phyloP scores from a whole-genome alignment of 129 eudicot genomes.

The Chrysanthemum lavandulifolium region DNA sequence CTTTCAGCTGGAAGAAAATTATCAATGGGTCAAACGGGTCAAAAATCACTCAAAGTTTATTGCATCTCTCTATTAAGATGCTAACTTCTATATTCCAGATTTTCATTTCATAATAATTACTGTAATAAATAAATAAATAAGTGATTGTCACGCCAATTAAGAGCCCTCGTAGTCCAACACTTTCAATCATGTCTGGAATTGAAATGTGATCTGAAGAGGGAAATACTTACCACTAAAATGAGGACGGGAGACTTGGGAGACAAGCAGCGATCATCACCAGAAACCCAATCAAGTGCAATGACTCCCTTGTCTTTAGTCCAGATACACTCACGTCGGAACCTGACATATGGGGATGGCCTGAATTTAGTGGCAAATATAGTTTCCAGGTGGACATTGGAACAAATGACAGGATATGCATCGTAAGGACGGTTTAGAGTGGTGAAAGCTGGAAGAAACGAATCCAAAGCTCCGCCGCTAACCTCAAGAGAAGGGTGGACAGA shows the following conservation, averaged over 20 bases:
- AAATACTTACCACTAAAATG: conserved; percentile 54
- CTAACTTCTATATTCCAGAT: too few species aligned
- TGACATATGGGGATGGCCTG: conserved; percentile 66
- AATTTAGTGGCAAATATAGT: conserved; percentile 75
- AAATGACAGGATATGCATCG: conserved; percentile 55
- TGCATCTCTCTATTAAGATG: too few species aligned
- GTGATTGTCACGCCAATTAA: too few species aligned
- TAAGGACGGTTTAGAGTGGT: conserved; percentile 62
- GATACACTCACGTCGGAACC: conserved; percentile 65
- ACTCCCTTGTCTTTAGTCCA: conserved; percentile 71
- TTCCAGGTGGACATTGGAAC: conserved; percentile 73
- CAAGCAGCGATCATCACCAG: conserved; percentile 51
- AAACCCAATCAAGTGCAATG: conserved; percentile 85
- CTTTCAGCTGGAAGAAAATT: too few species aligned
- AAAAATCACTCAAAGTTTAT: too few species aligned
- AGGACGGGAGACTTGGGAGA: conserved; percentile 63
- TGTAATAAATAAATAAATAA: too few species aligned
- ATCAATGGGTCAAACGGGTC: too few species aligned
- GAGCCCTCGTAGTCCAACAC: too few species aligned
- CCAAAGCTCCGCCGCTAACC: conserved; percentile 69
- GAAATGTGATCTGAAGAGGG: neutral
- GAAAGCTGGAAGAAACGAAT: conserved; percentile 52
- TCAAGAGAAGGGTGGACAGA: conserved; percentile 57
- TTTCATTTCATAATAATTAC: too few species aligned
- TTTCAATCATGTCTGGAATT: too few species aligned